phyloP scores from a whole-genome alignment of 208 protist genomes.

The Leishmania arabica region DNA sequence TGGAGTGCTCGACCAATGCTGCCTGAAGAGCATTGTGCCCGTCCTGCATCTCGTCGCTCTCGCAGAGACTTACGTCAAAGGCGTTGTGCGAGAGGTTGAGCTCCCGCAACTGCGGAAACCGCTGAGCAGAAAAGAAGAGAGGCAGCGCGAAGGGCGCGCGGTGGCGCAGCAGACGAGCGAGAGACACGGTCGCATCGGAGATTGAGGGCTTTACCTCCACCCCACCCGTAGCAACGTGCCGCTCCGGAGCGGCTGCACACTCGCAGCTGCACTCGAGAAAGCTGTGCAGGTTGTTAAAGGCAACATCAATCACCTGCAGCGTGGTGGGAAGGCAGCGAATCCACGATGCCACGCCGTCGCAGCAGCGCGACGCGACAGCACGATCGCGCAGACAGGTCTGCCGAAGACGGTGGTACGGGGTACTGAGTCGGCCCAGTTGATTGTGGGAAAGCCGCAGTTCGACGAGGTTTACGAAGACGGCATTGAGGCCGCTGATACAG shows the following conservation, averaged over 20 bases:
- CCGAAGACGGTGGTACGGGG: constrained; percentile 24
- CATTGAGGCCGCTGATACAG: constrained; percentile 51
- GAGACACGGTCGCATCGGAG: neutral
- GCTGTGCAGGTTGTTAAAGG: constrained; percentile 68
- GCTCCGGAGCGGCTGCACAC: neutral
- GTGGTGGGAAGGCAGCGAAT: constrained; percentile 63
- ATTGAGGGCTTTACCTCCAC: neutral
- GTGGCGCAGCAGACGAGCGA: constrained; percentile 44
- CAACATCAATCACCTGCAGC: constrained; percentile 63
- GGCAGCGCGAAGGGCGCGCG: constrained; percentile 51
- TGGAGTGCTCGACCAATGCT: neutral
- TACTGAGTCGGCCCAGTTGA: constrained; percentile 44
- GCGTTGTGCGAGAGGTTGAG: constrained; percentile 74
- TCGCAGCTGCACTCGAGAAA: constrained; percentile 56
- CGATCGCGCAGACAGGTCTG: neutral
- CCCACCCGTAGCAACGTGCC: neutral
- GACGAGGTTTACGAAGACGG: constrained; percentile 57
- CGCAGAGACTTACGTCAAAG: constrained; percentile 43
- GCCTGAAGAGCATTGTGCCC: constrained; percentile 3
- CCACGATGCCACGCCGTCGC: constrained; percentile 59
- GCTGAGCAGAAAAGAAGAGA: constrained; percentile 59
- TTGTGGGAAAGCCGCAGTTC: constrained; percentile 77
- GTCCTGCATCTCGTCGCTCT: constrained; percentile 60
- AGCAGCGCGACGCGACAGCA: constrained; percentile 13
- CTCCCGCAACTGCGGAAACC: constrained; percentile 53